Base-by-base conservation (phyloP, 169 alveolate genomes). In the Neospora caninum region DNA sequence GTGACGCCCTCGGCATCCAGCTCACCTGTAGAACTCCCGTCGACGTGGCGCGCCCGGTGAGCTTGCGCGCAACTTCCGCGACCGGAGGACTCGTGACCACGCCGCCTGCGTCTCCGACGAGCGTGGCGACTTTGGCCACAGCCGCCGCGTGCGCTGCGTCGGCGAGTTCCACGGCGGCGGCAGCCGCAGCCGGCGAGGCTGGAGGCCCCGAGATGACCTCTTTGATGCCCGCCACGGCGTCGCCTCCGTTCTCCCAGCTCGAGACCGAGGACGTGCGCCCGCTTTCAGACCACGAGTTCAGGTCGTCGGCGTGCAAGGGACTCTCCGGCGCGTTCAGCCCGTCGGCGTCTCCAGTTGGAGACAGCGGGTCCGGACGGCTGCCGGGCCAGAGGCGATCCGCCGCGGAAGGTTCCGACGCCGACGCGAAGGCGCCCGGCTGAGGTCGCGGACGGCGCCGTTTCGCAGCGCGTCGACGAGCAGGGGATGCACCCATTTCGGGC, bases 121-220 rank as follows among this genome's bases (percentile, higher is more conserved):
- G n/a, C 38, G 89, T n/a, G 31, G 89, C 64, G 31, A 42, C 89
- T 82, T 82, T 20, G 13, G 89, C 64, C 10, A 27, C 67, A 25
- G 89, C 89, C 41, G 89, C 89, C 7, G 53, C 69, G 13, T 39
- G 20, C n/a, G 89, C 89, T 0, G 89, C 89, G 34, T 13, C 38
- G 0, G 89, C 89, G 34, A 82, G 89, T 38, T 82, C 69, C n/a
- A 27, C 69, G n/a, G 89, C 89, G 39, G 89, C 89, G 7, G 29
- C 29, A 31, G 67, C 89, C 6, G 89, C 89, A 38, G 53, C 53
- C 39, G 89, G 67, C 18, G 89, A 31, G 18, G 89, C 58, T 38
- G 89, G 89, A 6, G 89, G 89, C 25, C 89, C 89, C 16, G 89
- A 82, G 7, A 82, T 82, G n/a, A 78, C 86, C 4, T 78, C 86